Base-by-base conservation (phyloP, 2,329 filamentous ascomycete genomes). In the Fusarium annulatum region DNA sequence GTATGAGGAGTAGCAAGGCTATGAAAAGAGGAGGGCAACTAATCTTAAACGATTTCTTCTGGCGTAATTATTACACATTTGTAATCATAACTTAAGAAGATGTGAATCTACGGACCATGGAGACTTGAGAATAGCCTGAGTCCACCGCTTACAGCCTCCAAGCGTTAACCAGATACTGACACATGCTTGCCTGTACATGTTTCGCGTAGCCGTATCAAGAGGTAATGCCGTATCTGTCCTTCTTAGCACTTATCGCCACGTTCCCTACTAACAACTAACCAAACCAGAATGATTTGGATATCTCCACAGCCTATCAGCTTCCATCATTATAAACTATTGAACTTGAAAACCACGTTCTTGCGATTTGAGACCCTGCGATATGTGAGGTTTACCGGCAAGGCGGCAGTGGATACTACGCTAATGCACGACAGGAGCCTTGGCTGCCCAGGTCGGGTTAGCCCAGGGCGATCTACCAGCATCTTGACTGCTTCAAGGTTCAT, bases 301-400 rank as follows among this genome's bases (percentile, higher is more conserved):
- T 21, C 5, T 8, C 14, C 4, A 15, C 23, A 7, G 12, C 23
- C 43, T 46, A 15, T 46, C 23, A 46, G 23, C 18, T 9, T 0
- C 14, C 8, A 28, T 18, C 3, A 5, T 2, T 3, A 3, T 10
- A 3, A 21, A 15, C 18, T 46, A 28, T 15, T 14, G 8, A 10
- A 15, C 18, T 6, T 46, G 43, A 46, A 46, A 46, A 9, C 23
- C 18, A 28, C 18, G 14, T 9, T 3, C 9, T 28, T 11, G 3
- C 12, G 18, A 28, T 46, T 5, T 1, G 5, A 46, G 12, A 15
- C 3, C 43, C 18, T 46, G 8, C 8, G 43, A 46, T 28, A 21
- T 46, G 4, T 28, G 8, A 21, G 8, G 23, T 28, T 28, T 46
- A 21, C 23, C 18, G 43, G 43, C 23, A 46, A 46, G 43, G 43